These are phyloP conservation scores for Cystobasidium tubakii DNA, from an alignment of 768 basidiomycete genomes.

Conservation along the genomic window DNA sequence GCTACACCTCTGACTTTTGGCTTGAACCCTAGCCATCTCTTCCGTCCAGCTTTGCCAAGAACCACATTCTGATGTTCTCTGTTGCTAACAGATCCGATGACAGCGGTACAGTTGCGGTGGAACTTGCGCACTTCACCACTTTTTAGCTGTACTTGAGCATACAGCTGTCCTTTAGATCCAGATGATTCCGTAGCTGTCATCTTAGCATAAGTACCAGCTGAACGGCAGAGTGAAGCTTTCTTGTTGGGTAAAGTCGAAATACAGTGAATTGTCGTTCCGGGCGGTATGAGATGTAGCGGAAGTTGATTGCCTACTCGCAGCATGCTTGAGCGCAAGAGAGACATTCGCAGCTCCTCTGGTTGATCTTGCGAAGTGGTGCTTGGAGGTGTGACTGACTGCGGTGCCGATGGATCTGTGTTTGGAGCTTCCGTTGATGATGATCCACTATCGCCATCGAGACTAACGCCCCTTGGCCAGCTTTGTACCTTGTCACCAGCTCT, in stretches of 20 bases:
- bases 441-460: slow-evolving; percentile 31
- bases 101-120: slow-evolving; percentile 69
- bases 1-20: slow-evolving; percentile 39
- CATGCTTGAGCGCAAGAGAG: slow-evolving; percentile 65
- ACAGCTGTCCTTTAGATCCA: slow-evolving; percentile 60
- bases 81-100: slow-evolving; percentile 87
- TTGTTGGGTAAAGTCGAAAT: slow-evolving; percentile 70
- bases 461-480: slow-evolving; percentile 60
- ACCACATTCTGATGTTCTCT: slow-evolving; percentile 74
- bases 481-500: slow-evolving; percentile 80
- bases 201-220: slow-evolving; percentile 79
- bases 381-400: slow-evolving; percentile 42
- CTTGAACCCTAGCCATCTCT: slow-evolving; percentile 34
- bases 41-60: slow-evolving; percentile 84
- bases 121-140: slow-evolving; percentile 89
- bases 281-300: slow-evolving; percentile 80
- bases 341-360: slow-evolving; percentile 33
- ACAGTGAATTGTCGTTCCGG: slow-evolving; percentile 84
- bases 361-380: slow-evolving; percentile 24
- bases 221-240: slow-evolving; percentile 73
- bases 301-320: slow-evolving; percentile 89
- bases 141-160: slow-evolving; percentile 75
- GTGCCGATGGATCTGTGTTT: slow-evolving; percentile 39
- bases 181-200: slow-evolving; percentile 60
- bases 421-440: background rate